These are phyloP conservation scores for Acanthamoeba quina DNA, from an alignment of 208 protist species.

Conservation along the genomic window DNA sequence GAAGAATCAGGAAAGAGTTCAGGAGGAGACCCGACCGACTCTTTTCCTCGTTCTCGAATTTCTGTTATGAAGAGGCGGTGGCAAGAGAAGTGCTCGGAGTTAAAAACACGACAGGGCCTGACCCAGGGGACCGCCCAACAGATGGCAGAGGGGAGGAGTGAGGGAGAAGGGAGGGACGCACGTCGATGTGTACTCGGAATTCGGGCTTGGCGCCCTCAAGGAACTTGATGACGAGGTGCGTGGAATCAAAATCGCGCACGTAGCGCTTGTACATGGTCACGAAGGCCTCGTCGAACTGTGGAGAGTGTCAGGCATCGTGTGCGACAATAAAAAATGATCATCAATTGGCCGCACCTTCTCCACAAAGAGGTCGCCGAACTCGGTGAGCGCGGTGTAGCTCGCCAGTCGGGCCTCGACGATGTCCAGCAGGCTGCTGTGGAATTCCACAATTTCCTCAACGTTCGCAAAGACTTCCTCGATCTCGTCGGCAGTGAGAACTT, in stretches of 20 bases:
- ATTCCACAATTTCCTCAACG: slow-evolving; percentile 75
- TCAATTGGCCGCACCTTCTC: slow-evolving; percentile 69
- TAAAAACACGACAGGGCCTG: neutral
- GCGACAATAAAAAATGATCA: neutral
- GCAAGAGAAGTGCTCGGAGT: neutral
- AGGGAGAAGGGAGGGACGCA: neutral
- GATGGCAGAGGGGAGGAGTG: too few species aligned
- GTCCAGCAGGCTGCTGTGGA: slow-evolving; percentile 57
- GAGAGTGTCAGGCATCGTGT: too few species aligned
- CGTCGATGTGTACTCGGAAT: neutral
- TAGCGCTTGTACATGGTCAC: slow-evolving; percentile 47
- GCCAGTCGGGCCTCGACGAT: slow-evolving; percentile 69
- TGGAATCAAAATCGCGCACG: slow-evolving; percentile 32
- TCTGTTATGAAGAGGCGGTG: neutral
- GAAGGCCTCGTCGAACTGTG: slow-evolving; percentile 7
- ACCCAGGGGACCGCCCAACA: too few species aligned
- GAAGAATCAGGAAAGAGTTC: slow-evolving; percentile 48
- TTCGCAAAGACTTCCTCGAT: slow-evolving; percentile 79
- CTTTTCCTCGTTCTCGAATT: slow-evolving; percentile 33
- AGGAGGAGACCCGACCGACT: neutral
- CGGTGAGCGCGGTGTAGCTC: slow-evolving; percentile 30
- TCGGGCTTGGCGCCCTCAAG: slow-evolving; percentile 25
- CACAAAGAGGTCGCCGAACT: slow-evolving; percentile 79
- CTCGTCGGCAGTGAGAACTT: slow-evolving; percentile 49
- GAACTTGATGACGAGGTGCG: slow-evolving; percentile 36